Evolutionary conservation across 225 moss, liverwort and hornwort genomes (phyloP).

Genomic region (Bryum argenteum): DNA sequence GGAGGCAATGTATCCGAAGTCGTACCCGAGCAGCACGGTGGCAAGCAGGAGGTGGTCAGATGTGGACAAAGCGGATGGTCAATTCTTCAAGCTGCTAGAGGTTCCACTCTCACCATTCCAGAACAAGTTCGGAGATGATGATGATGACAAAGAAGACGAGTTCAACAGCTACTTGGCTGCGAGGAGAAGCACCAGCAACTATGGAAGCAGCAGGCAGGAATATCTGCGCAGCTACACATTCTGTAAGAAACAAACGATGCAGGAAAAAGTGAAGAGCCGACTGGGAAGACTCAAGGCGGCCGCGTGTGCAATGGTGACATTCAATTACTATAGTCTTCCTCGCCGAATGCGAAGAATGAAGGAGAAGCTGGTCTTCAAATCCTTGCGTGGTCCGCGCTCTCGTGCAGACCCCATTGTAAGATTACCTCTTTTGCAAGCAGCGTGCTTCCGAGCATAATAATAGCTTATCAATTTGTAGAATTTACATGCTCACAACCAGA

Average conservation of each 20-base stretch:
- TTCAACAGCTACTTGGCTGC: slow-evolving; percentile 6
- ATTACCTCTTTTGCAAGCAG: slow-evolving; percentile 18
- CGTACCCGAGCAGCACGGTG: neutral
- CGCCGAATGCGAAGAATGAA: slow-evolving; percentile 37
- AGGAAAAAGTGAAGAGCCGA: slow-evolving; percentile 37
- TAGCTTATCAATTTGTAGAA: slow-evolving; percentile 1
- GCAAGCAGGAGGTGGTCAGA: slow-evolving; percentile 42
- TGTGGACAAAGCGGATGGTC: slow-evolving; percentile 31
- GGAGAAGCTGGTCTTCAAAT: slow-evolving; percentile 29
- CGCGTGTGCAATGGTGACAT: slow-evolving; percentile 45
- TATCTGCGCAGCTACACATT: slow-evolving; percentile 64
- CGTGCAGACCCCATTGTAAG: neutral
- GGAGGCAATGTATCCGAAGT: slow-evolving; percentile 3
- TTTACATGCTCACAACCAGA: neutral
- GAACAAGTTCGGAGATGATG: slow-evolving; percentile 32
- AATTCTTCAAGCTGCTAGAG: slow-evolving; percentile 45
- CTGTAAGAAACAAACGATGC: slow-evolving; percentile 40
- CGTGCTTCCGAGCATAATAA: slow-evolving; percentile 37
- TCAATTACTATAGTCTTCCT: slow-evolving; percentile 42
- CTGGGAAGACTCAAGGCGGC: slow-evolving; percentile 43
- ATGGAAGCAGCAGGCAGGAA: slow-evolving; percentile 46
- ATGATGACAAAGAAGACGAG: slow-evolving; percentile 9
- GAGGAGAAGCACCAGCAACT: slow-evolving; percentile 6
- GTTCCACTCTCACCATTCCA: slow-evolving; percentile 45
- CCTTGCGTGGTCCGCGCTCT: slow-evolving; percentile 22